phyloP scores from a whole-genome alignment of 1,284 basidiomycete genomes.

The Boletellus deceptivus region DNA sequence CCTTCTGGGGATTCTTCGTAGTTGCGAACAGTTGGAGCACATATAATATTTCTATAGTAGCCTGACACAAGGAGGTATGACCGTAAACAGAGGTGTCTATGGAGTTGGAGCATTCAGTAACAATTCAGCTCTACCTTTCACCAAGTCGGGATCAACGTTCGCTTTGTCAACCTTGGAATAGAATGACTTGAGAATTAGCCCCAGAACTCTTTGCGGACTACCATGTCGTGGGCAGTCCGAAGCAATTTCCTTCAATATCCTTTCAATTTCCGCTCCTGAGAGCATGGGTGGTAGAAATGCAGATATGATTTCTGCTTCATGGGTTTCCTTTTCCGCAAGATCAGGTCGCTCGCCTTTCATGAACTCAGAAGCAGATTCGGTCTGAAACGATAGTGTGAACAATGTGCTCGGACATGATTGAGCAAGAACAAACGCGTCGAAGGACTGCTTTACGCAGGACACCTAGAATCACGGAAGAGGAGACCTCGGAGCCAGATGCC shows the following conservation, averaged over 20 bases:
- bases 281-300: conserved; percentile 60
- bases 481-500: conserved; percentile 39
- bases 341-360: conserved; percentile 56
- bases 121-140: conserved; percentile 49
- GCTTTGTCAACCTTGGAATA: conserved; percentile 60
- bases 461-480: conserved; percentile 44
- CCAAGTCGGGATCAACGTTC: conserved; percentile 52
- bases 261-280: conserved; percentile 53
- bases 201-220: conserved; percentile 41
- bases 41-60: conserved; percentile 6
- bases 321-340: conserved; percentile 60
- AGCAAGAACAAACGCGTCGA: conserved; percentile 50
- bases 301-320: conserved; percentile 54
- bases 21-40: neutral
- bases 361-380: conserved; percentile 59
- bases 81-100: neutral
- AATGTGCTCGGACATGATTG: neutral
- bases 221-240: conserved; percentile 25
- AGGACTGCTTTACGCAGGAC: conserved; percentile 59
- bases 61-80: conserved; percentile 1
- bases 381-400: conserved; percentile 37
- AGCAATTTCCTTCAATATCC: conserved; percentile 44
- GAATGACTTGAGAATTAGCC: conserved; percentile 59
- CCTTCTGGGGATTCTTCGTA: neutral
- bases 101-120: conserved; percentile 32